Evolutionary conservation across 1,139 yeast species (phyloP).

Genomic region (Scheffersomyces titani): DNA sequence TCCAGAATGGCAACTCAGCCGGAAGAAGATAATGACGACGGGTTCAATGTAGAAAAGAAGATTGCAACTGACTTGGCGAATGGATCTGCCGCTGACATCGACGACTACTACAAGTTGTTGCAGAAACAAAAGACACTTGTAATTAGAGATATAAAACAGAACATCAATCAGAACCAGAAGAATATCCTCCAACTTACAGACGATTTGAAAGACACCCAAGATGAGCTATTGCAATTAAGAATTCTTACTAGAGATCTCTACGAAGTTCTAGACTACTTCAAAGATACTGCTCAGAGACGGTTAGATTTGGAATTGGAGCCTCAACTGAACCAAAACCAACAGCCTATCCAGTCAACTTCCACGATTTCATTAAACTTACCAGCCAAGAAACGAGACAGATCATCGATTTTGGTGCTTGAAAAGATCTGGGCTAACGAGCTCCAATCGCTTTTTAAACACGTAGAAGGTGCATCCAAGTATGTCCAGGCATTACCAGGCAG

Average conservation of each 20-base stretch:
- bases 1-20: constrained; percentile 6
- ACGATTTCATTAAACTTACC: not conserved
- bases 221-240: constrained; percentile 64
- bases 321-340: constrained; percentile 5
- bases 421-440: constrained; percentile 81
- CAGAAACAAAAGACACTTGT: constrained; percentile 53
- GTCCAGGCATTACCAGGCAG: constrained; percentile 79
- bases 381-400: constrained; percentile 48
- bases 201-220: constrained; percentile 63
- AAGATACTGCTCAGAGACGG: constrained; percentile 66
- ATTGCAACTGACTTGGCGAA: constrained; percentile 57
- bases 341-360: not conserved
- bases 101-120: constrained; percentile 65
- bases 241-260: constrained; percentile 61
- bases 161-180: constrained; percentile 70
- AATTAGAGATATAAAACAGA: constrained; percentile 63
- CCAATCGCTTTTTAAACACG: constrained; percentile 71
- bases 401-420: constrained; percentile 72
- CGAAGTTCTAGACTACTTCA: constrained; percentile 65
- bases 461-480: constrained; percentile 87
- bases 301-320: constrained; percentile 42
- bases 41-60: constrained; percentile 43
- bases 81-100: constrained; percentile 75
- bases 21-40: constrained; percentile 12
- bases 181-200: constrained; percentile 69